Base-by-base conservation (phyloP, 345 rosid genomes). In the Syzygium jambos region DNA sequence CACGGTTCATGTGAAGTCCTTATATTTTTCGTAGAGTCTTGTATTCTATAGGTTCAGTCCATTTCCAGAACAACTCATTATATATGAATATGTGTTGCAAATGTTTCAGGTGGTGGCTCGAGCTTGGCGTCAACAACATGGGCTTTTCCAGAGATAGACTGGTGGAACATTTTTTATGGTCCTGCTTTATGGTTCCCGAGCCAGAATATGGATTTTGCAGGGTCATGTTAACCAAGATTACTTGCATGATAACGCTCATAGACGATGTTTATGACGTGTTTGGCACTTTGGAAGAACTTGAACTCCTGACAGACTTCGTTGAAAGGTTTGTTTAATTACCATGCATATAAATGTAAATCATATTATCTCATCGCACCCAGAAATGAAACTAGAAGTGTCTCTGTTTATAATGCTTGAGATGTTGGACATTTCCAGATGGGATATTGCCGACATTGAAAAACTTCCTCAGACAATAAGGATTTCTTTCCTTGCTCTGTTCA, bases 61-160 rank as follows among this genome's bases (percentile, higher is more conserved):
- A 63, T 63, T 63, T 7, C 38, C 73, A n/a, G 38, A 63, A 30
- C n/a, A 49, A 78, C 52, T 38, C 52, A 78, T 78, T 12, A 4
- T 80, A 46, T 80, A 17, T 80, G 51, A 80, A 80, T 29, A 80
- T 22, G 51, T 22, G 53, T 46, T 41, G 78, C 78, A 30, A 80
- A 80, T 41, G 84, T 46, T 80, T 43, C 84, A 89, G 91, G 89
- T 86, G 91, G 91, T 89, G 91, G 91, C 59, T 82, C 27, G 56
- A 89, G 5, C 54, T 89, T 88, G 89, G 88, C 6, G n/a, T 87
- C 27, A 5, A 38, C 59, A 51, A 87, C 52, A n/a, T 86, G 57
- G n/a, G 27, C 13, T 83, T 85, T 84, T 84, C 53, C 43, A n/a
- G 88, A 49, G 91, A 38, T 38, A 59, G 88, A 52, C 84, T 87